These are phyloP conservation scores for Candida pseudoviswanathii DNA, from an alignment of 1,139 yeast species.

Conservation along the genomic window DNA sequence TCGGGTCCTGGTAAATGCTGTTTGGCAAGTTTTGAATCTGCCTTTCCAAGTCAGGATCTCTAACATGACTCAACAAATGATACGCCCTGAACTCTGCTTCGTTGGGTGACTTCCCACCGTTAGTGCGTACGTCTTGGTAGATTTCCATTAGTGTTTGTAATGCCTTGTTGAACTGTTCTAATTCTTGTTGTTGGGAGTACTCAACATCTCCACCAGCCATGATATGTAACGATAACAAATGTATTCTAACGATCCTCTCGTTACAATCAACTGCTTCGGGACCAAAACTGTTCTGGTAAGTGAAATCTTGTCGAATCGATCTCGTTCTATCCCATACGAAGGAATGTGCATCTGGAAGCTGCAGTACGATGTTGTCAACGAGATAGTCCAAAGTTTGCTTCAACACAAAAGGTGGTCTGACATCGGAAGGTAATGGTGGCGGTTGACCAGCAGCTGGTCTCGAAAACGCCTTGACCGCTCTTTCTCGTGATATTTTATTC, in stretches of 20 bases:
- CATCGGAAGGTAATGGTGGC: conserved; percentile 96
- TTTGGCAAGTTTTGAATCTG: conserved; percentile 71
- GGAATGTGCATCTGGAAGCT: conserved; percentile 83
- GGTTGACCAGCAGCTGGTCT: conserved; percentile 99
- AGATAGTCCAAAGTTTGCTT: conserved; percentile 68
- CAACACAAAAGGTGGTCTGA: conserved; percentile 84
- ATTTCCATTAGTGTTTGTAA: conserved; percentile 87
- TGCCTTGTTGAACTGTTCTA: conserved; percentile 92
- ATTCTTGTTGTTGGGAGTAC: conserved; percentile 91
- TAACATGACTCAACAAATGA: conserved; percentile 73
- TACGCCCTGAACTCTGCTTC: conserved; percentile 96
- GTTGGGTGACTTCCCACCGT: conserved; percentile 71
- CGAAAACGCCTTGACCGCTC: conserved; percentile 90
- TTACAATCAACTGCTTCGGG: conserved; percentile 93
- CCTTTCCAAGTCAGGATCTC: conserved; percentile 85
- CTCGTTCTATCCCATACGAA: conserved; percentile 99
- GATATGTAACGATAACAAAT: conserved; percentile 75
- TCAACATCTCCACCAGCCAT: conserved; percentile 83
- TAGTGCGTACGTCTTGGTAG: conserved; percentile 75
- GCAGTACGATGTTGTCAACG: conserved; percentile 60
- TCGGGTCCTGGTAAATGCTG: conserved; percentile 51
- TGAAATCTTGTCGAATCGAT: conserved; percentile 94
- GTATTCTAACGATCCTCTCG: conserved; percentile 89
- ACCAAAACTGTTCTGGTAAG: conserved; percentile 92
- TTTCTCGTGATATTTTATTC: conserved; percentile 60